phyloP scores from a whole-genome alignment of 202 grass and related monocot genomes.

The Elaeis oleifera region DNA sequence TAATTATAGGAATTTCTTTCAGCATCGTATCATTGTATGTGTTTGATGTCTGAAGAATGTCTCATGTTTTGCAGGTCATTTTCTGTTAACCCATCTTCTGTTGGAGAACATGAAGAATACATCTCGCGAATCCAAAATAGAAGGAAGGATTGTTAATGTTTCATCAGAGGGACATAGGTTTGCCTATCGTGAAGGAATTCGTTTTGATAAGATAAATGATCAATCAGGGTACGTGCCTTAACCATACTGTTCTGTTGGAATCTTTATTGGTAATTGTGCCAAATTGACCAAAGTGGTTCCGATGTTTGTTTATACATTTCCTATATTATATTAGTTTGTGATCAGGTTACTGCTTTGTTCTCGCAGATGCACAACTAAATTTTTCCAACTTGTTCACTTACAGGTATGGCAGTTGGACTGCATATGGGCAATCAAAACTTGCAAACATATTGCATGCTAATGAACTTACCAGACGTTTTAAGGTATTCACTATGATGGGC shows the following conservation, averaged over 20 bases:
- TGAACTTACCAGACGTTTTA: conserved; percentile 76
- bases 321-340: conserved; percentile 9
- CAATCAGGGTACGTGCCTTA: conserved; percentile 48
- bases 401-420: conserved; percentile 60
- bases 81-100: conserved; percentile 84
- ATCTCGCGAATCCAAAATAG: conserved; percentile 42
- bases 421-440: conserved; percentile 94
- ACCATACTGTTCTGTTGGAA: conserved; percentile 4
- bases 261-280: background rate
- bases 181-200: conserved; percentile 62
- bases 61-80: conserved; percentile 56
- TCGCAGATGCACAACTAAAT: background rate
- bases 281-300: background rate
- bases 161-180: conserved; percentile 74
- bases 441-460: conserved; percentile 81
- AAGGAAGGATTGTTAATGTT: conserved; percentile 88
- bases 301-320: background rate
- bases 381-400: conserved; percentile 16
- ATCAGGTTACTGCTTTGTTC: conserved; percentile 11
- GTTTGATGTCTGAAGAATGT: conserved; percentile 8
- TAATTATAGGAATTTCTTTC: background rate
- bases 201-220: conserved; percentile 71
- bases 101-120: conserved; percentile 85
- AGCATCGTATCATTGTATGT: conserved; percentile 2
- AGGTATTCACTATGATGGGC: conserved; percentile 26